Evolutionary conservation across 345 rosid genomes (phyloP), one percentile per base, ranked within the genome.

Genomic region (Laguncularia racemosa): DNA sequence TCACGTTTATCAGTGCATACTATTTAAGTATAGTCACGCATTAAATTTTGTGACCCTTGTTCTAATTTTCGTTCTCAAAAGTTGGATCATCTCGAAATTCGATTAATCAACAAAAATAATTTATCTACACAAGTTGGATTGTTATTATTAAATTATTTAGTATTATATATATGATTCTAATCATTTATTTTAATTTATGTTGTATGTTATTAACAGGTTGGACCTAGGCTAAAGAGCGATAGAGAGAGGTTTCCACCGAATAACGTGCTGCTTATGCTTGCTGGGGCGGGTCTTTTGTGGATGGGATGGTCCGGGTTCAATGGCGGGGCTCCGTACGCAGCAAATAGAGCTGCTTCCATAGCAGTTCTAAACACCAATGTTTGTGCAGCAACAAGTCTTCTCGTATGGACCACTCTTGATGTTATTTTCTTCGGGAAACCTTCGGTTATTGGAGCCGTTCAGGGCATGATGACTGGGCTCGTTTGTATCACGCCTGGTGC

Each of bases 271-370:
- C 73, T 91, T 19, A 91, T 91, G 96, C 79, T 91, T 18, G 95
- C 98, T 14, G 98, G 98, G 10, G 98, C 95, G 0, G 98, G 98
- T 1, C 78, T 91, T 51, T 57, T 91, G 14, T 91, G 95, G 98
- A 80, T 86, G 92, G 98, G 98, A 13, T 91, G 98, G 98, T 86
- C 98, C 2, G 98, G 98, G 20, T 91, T 91, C 80, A 91, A 88
- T 33, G 98, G 98, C 0, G 98, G 96, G 2, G 96, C 96, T 0
- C 98, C 98, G 0, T 86, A 86, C 62, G 96, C 96, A 0, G 98
- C 95, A 16, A 78, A 86, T 43, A 57, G 83, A n/a, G 77, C 63
- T 60, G 60, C 98, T 33, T 77, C 98, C 0, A 65, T 86, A 10
- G 98, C 96, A 0, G 59, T 91, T 8, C 63, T 91, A 18, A 91